Evolutionary conservation across 2,329 filamentous ascomycete genomes (phyloP).

Genomic region (Neophaeococcomyces aloes): DNA sequence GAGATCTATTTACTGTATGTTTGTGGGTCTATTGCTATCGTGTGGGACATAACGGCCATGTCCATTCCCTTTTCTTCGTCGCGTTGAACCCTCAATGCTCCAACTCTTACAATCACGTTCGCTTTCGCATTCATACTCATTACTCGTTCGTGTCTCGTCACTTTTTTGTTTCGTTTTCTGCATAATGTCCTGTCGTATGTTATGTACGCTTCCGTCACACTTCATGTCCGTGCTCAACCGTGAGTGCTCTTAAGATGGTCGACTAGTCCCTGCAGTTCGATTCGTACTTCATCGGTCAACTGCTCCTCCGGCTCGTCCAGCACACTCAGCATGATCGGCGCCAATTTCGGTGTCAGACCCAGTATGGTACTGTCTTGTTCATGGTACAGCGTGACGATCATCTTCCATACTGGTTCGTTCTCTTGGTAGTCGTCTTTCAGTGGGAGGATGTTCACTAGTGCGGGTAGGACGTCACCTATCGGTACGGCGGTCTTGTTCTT

Average conservation of each 20-base stretch:
- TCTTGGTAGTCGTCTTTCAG: conserved; percentile 91
- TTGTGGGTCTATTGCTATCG: too few relatives aligned
- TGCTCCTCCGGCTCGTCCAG: conserved; percentile 36
- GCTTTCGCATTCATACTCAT: too few relatives aligned
- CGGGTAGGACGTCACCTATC: conserved; percentile 69
- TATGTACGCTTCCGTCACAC: too few relatives aligned
- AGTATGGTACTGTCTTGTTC: conserved; percentile 37
- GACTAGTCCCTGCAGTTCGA: conserved; percentile 38
- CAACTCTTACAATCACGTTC: too few relatives aligned
- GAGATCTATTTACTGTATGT: too few relatives aligned
- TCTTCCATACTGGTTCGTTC: conserved; percentile 86
- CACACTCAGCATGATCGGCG: conserved; percentile 39
- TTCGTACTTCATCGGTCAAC: conserved; percentile 38
- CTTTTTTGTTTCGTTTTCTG: too few relatives aligned
- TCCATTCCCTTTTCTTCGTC: too few relatives aligned
- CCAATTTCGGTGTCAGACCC: conserved; percentile 35
- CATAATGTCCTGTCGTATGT: too few relatives aligned
- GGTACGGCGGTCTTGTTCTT: conserved; percentile 76
- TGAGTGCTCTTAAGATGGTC: conserved; percentile 33
- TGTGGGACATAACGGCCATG: too few relatives aligned
- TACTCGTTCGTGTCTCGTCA: too few relatives aligned
- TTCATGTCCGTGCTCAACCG: too few relatives aligned
- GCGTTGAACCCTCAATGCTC: too few relatives aligned
- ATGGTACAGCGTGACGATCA: conserved; percentile 70
- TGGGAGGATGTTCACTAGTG: conserved; percentile 66